Evolutionary conservation across 768 basidiomycete species (phyloP).

Genomic region (Boletus rufocinnamomeus): DNA sequence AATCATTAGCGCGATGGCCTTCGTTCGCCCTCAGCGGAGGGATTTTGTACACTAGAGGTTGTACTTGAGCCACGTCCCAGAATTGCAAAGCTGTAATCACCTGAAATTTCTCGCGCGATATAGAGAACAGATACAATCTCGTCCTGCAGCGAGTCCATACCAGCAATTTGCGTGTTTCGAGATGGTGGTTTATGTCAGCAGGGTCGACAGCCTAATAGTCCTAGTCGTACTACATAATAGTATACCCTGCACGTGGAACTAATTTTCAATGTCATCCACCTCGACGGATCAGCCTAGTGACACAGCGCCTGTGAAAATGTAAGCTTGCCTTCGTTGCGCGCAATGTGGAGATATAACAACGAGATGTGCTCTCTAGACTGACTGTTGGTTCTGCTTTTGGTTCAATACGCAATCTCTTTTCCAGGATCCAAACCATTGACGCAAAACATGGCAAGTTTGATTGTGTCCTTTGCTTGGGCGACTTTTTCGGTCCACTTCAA

Average conservation of each 20-base stretch:
- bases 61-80: conserved; percentile 23
- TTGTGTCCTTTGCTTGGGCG: conserved; percentile 76
- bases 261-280: conserved; percentile 27
- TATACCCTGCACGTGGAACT: not conserved
- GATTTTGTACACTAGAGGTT: conserved; percentile 78
- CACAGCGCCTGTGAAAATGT: conserved; percentile 35
- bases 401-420: conserved; percentile 69
- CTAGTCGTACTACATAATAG: not conserved
- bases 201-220: too few relatives aligned
- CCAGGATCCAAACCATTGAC: conserved; percentile 83
- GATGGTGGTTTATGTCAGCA: conserved; percentile 30
- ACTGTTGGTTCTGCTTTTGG: conserved; percentile 83
- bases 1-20: conserved; percentile 89
- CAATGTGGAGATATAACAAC: conserved; percentile 4
- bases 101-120: conserved; percentile 88
- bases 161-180: not conserved
- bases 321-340: conserved; percentile 9
- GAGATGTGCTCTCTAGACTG: conserved; percentile 42
- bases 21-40: conserved; percentile 84
- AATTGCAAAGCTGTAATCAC: conserved; percentile 43
- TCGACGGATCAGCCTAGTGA: conserved; percentile 5
- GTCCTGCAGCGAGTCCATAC: conserved; percentile 62
- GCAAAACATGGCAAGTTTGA: conserved; percentile 94
- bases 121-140: conserved; percentile 90
- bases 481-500: conserved; percentile 74